Base-by-base conservation (phyloP, 2,329 filamentous ascomycete genomes). In the Fusarium paranaense region DNA sequence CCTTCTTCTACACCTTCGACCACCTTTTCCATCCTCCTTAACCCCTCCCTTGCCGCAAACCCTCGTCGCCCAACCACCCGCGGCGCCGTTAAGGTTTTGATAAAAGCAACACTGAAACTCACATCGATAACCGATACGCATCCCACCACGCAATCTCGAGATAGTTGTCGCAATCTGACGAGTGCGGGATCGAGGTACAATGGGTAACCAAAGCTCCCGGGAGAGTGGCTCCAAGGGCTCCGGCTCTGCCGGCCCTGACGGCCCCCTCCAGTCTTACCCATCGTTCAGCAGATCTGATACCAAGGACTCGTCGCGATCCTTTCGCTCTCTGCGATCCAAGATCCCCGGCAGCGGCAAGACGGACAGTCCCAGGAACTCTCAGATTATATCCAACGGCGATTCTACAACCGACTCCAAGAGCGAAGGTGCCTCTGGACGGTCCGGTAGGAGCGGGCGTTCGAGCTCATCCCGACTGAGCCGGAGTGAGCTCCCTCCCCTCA, bases 201-300 rank as follows among this genome's bases (percentile, higher is more conserved):
- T 95, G 93, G 93, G 93, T 81, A 95, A 95, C 83, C 90, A 94
- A 84, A 88, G 87, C 78, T 95, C 93, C 78, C 90, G 89, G 78
- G 88, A 90, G 80, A 83, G 86, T 35, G 83, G 83, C 69, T 83
- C 86, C 78, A 93, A 90, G 83, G 84, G 85, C 75, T 86, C 86
- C 45, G 85, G 83, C 71, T 75, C 82, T 47, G 81, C 83, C 68
- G 85, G 85, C 69, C 80, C 82, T 69, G 87, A 89, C 70, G 80
- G 76, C 27, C 64, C 76, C 52, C 86, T 98, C 68, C 93, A 95
- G 82, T 94, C 94, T 33, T 97, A 97, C 83, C 96, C 95, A 32
- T 98, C 96, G 32, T 96, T 98, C 82, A 94, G 92, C 85, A 93
- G 93, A 81, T 95, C 95, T 66, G 96, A 98, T 81, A 98, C 96